These are phyloP conservation scores for Clavariopsis aquatica DNA, from an alignment of 495 filamentous ascomycete species.

Conservation along the genomic window DNA sequence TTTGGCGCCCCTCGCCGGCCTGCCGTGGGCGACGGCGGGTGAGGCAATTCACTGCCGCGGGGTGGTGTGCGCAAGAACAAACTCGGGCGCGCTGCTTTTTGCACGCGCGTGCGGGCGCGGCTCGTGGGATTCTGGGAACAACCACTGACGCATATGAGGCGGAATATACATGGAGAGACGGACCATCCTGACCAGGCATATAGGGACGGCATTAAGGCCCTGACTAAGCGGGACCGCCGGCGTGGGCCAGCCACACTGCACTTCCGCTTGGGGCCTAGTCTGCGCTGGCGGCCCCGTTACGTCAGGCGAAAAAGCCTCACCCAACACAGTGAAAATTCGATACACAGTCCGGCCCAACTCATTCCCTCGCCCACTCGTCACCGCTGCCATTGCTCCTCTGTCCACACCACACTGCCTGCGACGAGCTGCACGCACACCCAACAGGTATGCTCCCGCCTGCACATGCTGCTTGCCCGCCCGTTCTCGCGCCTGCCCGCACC, in stretches of 20 bases:
- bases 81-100: no score
- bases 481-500: conserved; percentile 12
- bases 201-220: not conserved
- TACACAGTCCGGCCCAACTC: not conserved
- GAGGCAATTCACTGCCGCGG: not conserved
- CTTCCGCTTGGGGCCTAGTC: no score
- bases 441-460: not conserved
- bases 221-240: not conserved
- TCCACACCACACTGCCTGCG: not conserved
- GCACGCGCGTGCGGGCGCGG: not conserved
- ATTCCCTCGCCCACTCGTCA: not conserved
- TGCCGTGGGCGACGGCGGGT: not conserved
- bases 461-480: not conserved
- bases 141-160: not conserved
- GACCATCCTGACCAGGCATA: not conserved
- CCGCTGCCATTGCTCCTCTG: not conserved
- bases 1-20: conserved; percentile 14
- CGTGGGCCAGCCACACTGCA: no score
- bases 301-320: not conserved
- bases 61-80: not conserved
- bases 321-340: conserved; percentile 1
- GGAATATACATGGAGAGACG: not conserved
- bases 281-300: no score
- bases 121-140: not conserved
- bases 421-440: not conserved